Percentiles rank a stretch among this genome's conserved stretches.
Evolutionary conservation across 2,329 filamentous ascomycete genomes (phyloP).

Genomic region (Xylaria multiplex): DNA sequence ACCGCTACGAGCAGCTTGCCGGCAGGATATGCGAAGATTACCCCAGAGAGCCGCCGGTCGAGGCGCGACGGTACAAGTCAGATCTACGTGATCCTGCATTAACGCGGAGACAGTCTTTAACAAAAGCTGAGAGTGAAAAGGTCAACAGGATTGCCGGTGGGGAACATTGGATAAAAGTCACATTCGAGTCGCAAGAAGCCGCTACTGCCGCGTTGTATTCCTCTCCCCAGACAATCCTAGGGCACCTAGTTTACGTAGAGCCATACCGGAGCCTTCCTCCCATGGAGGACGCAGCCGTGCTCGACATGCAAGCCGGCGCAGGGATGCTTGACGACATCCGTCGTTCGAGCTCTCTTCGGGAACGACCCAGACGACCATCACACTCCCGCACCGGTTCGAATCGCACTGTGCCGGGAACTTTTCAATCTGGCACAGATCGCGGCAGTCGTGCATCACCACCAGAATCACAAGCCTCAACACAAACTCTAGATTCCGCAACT

Average conservation of each 20-base stretch:
- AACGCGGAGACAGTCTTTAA: slow-evolving; percentile 72
- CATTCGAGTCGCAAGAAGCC: slow-evolving; percentile 78
- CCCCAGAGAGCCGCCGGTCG: slow-evolving; percentile 80
- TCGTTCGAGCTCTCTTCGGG: slow-evolving; percentile 32
- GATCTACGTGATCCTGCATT: slow-evolving; percentile 78
- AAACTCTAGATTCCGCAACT: slow-evolving; percentile 65
- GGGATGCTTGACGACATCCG: slow-evolving; percentile 48
- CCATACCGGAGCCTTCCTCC: slow-evolving; percentile 73
- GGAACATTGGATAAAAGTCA: slow-evolving; percentile 91
- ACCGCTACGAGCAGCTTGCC: slow-evolving; percentile 87
- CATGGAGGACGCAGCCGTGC: slow-evolving; percentile 70
- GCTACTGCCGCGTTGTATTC: slow-evolving; percentile 75
- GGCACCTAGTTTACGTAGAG: slow-evolving; percentile 76
- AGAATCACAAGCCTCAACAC: slow-evolving; percentile 61
- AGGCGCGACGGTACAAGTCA: slow-evolving; percentile 75
- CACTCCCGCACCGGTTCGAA: slow-evolving; percentile 40
- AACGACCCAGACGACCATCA: slow-evolving; percentile 40
- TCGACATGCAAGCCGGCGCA: slow-evolving; percentile 58
- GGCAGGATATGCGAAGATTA: slow-evolving; percentile 94
- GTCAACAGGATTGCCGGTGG: slow-evolving; percentile 86
- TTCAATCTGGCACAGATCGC: slow-evolving; percentile 38
- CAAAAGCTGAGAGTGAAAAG: slow-evolving; percentile 77
- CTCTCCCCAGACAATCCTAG: slow-evolving; percentile 77
- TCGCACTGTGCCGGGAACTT: slow-evolving; percentile 48
- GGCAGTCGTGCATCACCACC: slow-evolving; percentile 49